phyloP scores from a whole-genome alignment of 2,329 filamentous ascomycete species.

The Pyricularia sp. region DNA sequence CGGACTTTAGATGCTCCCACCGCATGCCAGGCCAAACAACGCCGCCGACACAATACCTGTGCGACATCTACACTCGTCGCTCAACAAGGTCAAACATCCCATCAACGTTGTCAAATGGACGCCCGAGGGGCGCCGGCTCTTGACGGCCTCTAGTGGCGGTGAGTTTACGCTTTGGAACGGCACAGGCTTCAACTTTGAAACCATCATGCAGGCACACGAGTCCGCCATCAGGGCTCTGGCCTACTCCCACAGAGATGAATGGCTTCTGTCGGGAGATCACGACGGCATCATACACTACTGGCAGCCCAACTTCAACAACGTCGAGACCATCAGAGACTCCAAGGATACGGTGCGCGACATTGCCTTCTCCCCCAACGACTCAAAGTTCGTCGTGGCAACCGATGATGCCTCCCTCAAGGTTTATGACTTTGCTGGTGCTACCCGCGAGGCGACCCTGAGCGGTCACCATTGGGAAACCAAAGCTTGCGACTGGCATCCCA shows the following conservation, averaged over 20 bases:
- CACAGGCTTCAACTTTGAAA: constrained; percentile 98
- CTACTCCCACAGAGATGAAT: constrained; percentile 94
- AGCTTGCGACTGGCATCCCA: constrained; percentile 93
- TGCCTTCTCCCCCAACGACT: constrained; percentile 84
- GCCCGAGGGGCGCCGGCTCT: constrained; percentile 77
- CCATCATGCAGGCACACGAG: constrained; percentile 96
- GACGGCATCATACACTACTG: constrained; percentile 96
- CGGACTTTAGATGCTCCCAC: constrained; percentile 65
- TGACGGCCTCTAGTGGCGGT: constrained; percentile 90
- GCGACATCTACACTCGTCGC: constrained; percentile 93
- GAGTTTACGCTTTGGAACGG: constrained; percentile 99
- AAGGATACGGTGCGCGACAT: constrained; percentile 81
- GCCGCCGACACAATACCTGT: constrained; percentile 81
- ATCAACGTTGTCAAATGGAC: constrained; percentile 98
- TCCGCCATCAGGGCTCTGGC: constrained; percentile 67
- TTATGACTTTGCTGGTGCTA: constrained; percentile 83
- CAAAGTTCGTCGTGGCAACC: constrained; percentile 91
- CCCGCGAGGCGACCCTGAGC: constrained; percentile 68
- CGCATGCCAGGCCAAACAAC: constrained; percentile 57
- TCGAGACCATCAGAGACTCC: constrained; percentile 87
- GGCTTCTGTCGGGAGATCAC: constrained; percentile 91
- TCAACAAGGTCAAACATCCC: constrained; percentile 96
- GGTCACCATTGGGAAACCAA: constrained; percentile 99
- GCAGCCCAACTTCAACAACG: constrained; percentile 98
- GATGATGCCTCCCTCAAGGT: constrained; percentile 92